Conservation (phyloP, 2,329 filamentous ascomycete genomes). For the Scytalidium sp. region DNA sequence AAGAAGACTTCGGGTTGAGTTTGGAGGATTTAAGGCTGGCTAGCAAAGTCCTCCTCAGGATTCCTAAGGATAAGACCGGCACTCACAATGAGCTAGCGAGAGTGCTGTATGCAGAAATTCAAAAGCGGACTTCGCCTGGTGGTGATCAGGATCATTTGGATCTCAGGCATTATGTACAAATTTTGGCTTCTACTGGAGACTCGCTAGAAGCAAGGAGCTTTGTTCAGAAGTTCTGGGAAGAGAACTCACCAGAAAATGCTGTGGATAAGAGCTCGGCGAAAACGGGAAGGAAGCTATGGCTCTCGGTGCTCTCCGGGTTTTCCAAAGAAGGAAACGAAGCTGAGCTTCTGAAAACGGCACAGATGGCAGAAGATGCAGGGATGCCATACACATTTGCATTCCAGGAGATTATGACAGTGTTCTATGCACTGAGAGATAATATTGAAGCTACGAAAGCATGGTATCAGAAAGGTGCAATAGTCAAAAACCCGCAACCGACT, state of each 20-base stretch:
- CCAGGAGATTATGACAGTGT: constrained; percentile 55
- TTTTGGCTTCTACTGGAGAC: constrained; percentile 19
- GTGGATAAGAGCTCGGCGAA: constrained; percentile 2
- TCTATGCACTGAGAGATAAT: constrained; percentile 58
- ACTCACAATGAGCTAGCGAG: constrained; percentile 17
- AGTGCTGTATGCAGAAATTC: constrained; percentile 17
- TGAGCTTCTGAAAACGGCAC: constrained; percentile 54
- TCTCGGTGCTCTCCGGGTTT: constrained; percentile 57
- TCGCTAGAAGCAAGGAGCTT: constrained; percentile 20
- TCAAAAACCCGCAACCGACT: constrained; percentile 19
- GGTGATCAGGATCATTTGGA: background rate
- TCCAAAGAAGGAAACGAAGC: constrained; percentile 55
- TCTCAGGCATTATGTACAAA: constrained; percentile 7
- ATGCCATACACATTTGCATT: constrained; percentile 42
- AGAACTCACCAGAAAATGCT: background rate
- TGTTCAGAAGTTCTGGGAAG: constrained; percentile 3
- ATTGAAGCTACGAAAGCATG: constrained; percentile 63
- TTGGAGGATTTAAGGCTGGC: constrained; percentile 14
- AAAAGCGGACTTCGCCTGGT: background rate
- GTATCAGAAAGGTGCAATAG: constrained; percentile 55
- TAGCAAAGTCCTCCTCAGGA: constrained; percentile 9
- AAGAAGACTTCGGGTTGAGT: constrained; percentile 12
- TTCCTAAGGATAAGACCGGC: constrained; percentile 18
- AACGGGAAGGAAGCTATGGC: constrained; percentile 38
- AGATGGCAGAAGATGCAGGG: constrained; percentile 46